These are phyloP conservation scores for Fusarium globosum DNA, from an alignment of 2,329 filamentous ascomycete species.

Conservation along the genomic window DNA sequence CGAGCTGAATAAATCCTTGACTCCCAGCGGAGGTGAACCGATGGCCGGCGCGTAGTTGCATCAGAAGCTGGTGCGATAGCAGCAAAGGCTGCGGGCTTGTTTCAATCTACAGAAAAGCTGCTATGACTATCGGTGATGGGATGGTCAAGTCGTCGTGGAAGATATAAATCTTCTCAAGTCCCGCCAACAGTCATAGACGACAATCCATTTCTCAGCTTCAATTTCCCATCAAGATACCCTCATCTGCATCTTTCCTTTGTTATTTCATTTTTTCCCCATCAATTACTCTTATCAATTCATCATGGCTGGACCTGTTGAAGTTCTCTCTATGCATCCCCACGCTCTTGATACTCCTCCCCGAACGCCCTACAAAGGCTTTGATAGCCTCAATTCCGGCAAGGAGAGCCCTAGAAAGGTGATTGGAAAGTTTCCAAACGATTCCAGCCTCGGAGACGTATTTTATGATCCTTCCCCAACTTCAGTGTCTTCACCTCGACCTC, in stretches of 20 bases:
- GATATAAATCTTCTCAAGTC: constrained; percentile 5
- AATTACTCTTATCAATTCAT: background rate
- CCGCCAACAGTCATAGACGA: background rate
- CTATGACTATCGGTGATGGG: background rate
- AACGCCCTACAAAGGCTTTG: background rate
- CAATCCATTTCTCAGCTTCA: background rate
- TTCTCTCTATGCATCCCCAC: background rate
- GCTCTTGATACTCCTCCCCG: constrained; percentile 12
- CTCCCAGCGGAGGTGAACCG: background rate
- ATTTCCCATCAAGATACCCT: background rate
- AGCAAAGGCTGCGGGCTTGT: background rate
- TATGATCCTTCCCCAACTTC: background rate
- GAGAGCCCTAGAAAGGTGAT: background rate
- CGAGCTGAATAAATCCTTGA: background rate
- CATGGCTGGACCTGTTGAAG: constrained; percentile 32
- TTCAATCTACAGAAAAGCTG: background rate
- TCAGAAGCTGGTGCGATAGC: background rate
- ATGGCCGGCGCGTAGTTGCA: constrained; percentile 29
- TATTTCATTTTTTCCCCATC: background rate
- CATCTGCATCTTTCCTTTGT: background rate
- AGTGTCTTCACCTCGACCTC: background rate
- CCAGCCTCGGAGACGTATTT: constrained; percentile 18
- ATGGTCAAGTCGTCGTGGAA: background rate
- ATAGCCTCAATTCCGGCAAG: background rate
- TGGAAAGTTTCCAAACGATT: constrained; percentile 21